These are phyloP conservation scores for Calonectria pauciramosa DNA, from an alignment of 2,329 filamentous ascomycete species.

Conservation along the genomic window DNA sequence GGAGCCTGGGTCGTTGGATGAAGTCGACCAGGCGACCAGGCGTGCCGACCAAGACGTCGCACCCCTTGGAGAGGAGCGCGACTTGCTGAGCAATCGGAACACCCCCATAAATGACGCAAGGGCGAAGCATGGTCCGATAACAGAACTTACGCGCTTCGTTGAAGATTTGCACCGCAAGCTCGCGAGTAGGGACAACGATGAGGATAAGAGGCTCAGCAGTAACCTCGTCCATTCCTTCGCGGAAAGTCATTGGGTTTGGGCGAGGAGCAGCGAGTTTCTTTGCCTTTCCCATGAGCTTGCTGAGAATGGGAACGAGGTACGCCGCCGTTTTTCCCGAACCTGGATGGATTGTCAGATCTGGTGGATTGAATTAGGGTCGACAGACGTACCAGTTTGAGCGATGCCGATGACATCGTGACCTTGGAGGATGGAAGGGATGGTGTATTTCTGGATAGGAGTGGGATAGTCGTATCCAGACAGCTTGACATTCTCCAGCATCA, in stretches of 20 bases:
- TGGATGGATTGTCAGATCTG: conserved; percentile 52
- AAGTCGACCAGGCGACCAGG: conserved; percentile 90
- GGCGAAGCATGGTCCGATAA: conserved; percentile 94
- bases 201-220: conserved; percentile 90
- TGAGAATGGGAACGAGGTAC: conserved; percentile 90
- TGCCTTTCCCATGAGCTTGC: conserved; percentile 94
- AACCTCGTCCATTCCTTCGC: conserved; percentile 62
- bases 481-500: conserved; percentile 82
- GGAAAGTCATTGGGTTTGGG: conserved; percentile 73
- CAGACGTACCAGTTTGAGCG: conserved; percentile 86
- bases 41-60: conserved; percentile 89
- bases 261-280: conserved; percentile 87
- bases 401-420: conserved; percentile 89
- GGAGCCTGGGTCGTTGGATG: conserved; percentile 76
- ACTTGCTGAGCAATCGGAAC: conserved; percentile 79
- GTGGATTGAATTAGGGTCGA: background rate
- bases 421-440: conserved; percentile 81
- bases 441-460: conserved; percentile 90
- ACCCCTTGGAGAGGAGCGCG: conserved; percentile 82
- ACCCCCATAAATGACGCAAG: conserved; percentile 91
- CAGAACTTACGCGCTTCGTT: conserved; percentile 93
- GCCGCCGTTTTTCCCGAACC: conserved; percentile 97
- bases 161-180: conserved; percentile 95
- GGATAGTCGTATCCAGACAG: conserved; percentile 79
- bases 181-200: conserved; percentile 87